A percentile compares a stretch with the other conserved stretches of the same genome.
Evolutionary conservation across 148 eudicot genomes (phyloP).

Genomic region (Oxyria digyna): DNA sequence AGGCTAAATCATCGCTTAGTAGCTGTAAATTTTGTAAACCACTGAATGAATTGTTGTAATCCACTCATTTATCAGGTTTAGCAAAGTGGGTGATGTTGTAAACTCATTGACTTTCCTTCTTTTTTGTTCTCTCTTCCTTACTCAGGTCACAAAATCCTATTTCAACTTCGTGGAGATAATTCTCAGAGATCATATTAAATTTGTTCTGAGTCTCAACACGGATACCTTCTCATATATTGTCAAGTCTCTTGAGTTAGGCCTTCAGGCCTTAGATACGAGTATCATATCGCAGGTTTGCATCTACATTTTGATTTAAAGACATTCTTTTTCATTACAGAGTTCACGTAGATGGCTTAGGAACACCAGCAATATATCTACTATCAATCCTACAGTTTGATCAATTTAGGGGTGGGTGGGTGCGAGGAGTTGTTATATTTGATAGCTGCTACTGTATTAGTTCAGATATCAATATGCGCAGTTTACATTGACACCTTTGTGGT

Average conservation of each 20-base stretch:
- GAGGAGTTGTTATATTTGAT: too few species aligned
- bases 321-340: not conserved
- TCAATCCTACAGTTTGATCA: too few species aligned
- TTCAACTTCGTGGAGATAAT: conserved; percentile 67
- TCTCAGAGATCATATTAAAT: conserved; percentile 47
- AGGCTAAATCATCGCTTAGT: not conserved
- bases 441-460: too few species aligned
- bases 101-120: not conserved
- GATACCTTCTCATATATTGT: conserved; percentile 56
- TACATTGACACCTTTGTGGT: not conserved
- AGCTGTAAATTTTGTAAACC: not conserved
- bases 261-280: conserved; percentile 49
- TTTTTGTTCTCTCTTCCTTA: not conserved
- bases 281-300: conserved; percentile 56
- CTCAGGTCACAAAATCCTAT: conserved; percentile 75
- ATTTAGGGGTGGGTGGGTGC: too few species aligned
- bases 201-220: conserved; percentile 56
- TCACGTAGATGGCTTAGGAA: not conserved
- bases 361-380: not conserved
- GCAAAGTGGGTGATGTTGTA: not conserved
- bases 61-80: not conserved
- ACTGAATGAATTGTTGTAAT: not conserved
- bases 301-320: not conserved
- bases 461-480: not conserved
- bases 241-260: conserved; percentile 74